Percentiles rank a stretch among this genome's conserved stretches.
phyloP scores from a whole-genome alignment of 495 filamentous ascomycete species.

The Pyronema domesticum region DNA sequence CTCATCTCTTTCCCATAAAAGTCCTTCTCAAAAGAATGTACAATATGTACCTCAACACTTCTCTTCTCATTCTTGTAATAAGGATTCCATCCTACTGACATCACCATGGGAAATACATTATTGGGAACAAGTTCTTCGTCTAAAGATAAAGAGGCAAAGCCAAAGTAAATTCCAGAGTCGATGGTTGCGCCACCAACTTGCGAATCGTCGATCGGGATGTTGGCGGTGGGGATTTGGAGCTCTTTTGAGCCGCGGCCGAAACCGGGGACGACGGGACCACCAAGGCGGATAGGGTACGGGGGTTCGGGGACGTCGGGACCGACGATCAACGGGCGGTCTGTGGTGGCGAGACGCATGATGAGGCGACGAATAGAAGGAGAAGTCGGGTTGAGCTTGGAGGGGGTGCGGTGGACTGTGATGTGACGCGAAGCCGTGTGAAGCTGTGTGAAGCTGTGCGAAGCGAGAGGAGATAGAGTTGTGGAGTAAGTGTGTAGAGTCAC shows the following conservation, averaged over 20 bases:
- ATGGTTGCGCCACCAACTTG: constrained; percentile 46
- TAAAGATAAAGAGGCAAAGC: constrained; percentile 55
- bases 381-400: not conserved
- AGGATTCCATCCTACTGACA: constrained; percentile 91
- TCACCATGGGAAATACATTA: constrained; percentile 64
- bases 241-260: constrained; percentile 90
- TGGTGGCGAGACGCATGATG: constrained; percentile 16
- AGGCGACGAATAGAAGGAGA: not conserved
- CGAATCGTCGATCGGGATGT: constrained; percentile 67
- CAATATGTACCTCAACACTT: constrained; percentile 79
- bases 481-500: too few species aligned
- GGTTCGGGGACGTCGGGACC: constrained; percentile 56
- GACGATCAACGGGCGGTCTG: constrained; percentile 39
- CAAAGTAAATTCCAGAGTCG: constrained; percentile 75
- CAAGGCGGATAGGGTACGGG: constrained; percentile 67
- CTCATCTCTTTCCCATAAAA: constrained; percentile 74
- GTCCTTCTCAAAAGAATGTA: constrained; percentile 52
- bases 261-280: constrained; percentile 72
- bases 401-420: not conserved
- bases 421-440: too few species aligned
- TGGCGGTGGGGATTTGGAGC: constrained; percentile 92
- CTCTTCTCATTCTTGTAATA: constrained; percentile 77
- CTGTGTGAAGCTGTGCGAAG: too few species aligned
- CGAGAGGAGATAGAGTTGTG: too few species aligned
- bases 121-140: constrained; percentile 12